Base-by-base conservation (phyloP, 371 early-diverging fungal species). In the Rhizopus arrhizus region DNA sequence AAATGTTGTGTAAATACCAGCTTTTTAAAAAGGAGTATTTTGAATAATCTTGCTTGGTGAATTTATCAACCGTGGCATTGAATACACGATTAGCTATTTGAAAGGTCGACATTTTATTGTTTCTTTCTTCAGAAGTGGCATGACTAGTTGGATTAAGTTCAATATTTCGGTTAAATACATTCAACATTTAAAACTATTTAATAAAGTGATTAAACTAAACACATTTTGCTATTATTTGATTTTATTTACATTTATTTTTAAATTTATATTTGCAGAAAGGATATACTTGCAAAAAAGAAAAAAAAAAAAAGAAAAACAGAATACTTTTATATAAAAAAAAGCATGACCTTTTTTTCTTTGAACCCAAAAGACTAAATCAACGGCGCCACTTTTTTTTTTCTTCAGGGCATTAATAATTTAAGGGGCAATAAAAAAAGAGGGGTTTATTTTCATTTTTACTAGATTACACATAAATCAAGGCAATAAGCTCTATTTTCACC, bases 1-100 rank as follows among this genome's bases (percentile, higher is more conserved):
- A 80, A 55, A 77, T 80, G 61, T 67, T 74, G 58, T 80, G 80
- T 13, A 80, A 42, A 45, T 68, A 66, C 77, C 71, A 75, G 31
- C 64, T 80, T 51, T 77, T 71, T 36, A 74, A 43, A 54, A 80
- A 80, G 11, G 73, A 65, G 53, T 74, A 74, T 2, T 22, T 22
- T 22, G 22, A 22, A 22, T 22, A 22, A 45, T 53, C 52, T 58
- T 74, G 72, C 29, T 61, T 63, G 4, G 75, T 62, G 32, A 80
- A 75, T 52, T 80, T 80, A 33, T 75, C 58, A 55, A 77, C 70
- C 4, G 80, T 80, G 1, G 75, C 77, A 66, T 74, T 73, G 40
- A 77, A 80, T 11, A 69, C 70, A 16, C 80, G 75, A 28, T 67
- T 69, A 0, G 77, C 77, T 10, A 69, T 59, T 50, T 77, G 71